Base-by-base conservation (phyloP, 805 yeast species). In the Grigorovia yakushimaensis region DNA sequence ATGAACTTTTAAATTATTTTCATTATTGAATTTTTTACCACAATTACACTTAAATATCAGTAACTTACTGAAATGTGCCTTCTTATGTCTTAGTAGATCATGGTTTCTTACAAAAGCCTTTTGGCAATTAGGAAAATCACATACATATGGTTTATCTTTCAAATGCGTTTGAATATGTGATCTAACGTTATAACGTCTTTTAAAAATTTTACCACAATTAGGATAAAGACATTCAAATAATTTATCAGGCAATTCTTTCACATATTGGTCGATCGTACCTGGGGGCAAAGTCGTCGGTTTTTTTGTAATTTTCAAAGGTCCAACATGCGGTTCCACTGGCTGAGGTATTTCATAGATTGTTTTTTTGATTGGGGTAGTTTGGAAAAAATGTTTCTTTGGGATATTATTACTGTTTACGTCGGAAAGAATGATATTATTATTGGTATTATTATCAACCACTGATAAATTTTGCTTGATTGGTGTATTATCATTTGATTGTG, bases 121-220 rank as follows among this genome's bases (percentile, higher is more conserved):
- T 5, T 78, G 76, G 66, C 99, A 93, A 39, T 73, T 73, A 4
- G 69, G 70, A 39, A 55, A 55, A 23, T 71, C 72, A 68, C 99
- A 93, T 0, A 74, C 70, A 66, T 87, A 91, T 1, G 99, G 99
- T 53, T 97, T 73, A 65, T 93, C 98, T 61, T 91, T 82, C 44
- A 93, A 68, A 70, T 93, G 99, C 0, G 98, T 93, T 62, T 93
- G 98, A 47, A 93, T 88, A 63, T 93, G 99, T 0, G 96, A 87
- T 53, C 98, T 73, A 13, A 88, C 86, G 59, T 93, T 93, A 67
- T 94, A 93, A 43, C 96, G 73, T 58, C 98, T 73, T 7, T 88
- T 81, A 65, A 93, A 91, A 46, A 75, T 70, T 66, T 93, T 88
- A 11, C 84, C 84, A 67, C 99, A 93, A 47, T 74, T 72, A 18